A percentile compares a stretch with the other conserved stretches of the same genome.
These are phyloP conservation scores for Stylosanthes scabra DNA, from an alignment of 331 rosid genomes.

Conservation along the genomic window DNA sequence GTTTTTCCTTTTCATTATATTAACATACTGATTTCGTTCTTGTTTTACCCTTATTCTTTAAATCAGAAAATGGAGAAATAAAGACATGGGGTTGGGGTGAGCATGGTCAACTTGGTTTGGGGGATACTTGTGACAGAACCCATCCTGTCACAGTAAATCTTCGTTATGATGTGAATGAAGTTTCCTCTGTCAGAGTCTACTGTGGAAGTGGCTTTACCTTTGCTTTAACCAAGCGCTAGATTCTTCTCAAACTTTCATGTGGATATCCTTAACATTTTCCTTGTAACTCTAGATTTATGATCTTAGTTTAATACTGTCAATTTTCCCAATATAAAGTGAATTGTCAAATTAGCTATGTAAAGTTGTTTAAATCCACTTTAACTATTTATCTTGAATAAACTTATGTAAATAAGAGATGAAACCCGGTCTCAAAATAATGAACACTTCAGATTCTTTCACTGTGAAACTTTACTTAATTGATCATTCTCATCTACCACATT, in stretches of 20 bases:
- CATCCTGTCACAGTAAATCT: conserved; percentile 59
- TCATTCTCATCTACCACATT: conserved; percentile 8
- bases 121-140: conserved; percentile 61
- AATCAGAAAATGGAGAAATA: conserved; percentile 58
- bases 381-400: conserved; percentile 7
- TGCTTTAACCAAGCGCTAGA: conserved; percentile 46
- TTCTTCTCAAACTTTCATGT: conserved; percentile 16
- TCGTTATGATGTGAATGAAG: conserved; percentile 35
- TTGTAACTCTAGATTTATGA: not conserved
- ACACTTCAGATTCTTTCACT: not conserved
- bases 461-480: not conserved
- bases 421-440: conserved; percentile 5
- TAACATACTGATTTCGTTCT: conserved; percentile 5
- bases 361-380: too few relatives aligned
- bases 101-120: conserved; percentile 97
- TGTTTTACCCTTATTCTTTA: not conserved
- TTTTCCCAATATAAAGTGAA: conserved; percentile 15
- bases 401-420: not conserved
- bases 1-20: not conserved
- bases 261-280: conserved; percentile 12
- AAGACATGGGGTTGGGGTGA: conserved; percentile 99
- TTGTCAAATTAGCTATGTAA: conserved; percentile 6
- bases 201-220: conserved; percentile 93
- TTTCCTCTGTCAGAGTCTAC: conserved; percentile 51
- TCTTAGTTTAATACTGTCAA: not conserved